Conservation (phyloP, 2,329 filamentous ascomycete species). For the Thielaviopsis euricoi region DNA sequence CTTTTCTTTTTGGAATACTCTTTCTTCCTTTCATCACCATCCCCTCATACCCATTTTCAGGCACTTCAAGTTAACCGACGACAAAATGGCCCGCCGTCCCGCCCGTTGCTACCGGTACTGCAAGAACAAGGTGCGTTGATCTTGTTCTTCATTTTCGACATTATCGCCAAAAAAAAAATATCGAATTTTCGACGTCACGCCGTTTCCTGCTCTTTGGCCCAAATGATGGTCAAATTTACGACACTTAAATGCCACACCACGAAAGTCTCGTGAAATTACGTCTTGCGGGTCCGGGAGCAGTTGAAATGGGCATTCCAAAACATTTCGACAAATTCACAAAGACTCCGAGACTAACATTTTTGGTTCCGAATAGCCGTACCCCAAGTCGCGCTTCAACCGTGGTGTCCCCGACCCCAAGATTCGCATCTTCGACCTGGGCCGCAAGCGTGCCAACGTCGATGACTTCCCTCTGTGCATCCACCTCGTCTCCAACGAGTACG, state of each 20-base stretch:
- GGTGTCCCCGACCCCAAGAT: constrained; percentile 80
- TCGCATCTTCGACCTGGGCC: constrained; percentile 96
- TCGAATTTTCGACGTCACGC: background rate
- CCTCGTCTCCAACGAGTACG: constrained; percentile 99
- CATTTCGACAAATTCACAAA: background rate
- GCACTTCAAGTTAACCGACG: constrained; percentile 21
- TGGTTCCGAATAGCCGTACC: constrained; percentile 54
- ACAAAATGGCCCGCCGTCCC: constrained; percentile 98
- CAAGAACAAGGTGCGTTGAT: constrained; percentile 92
- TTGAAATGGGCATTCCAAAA: background rate
- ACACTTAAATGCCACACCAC: background rate
- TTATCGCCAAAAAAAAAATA: background rate
- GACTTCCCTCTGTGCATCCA: constrained; percentile 99
- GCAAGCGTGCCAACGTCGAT: constrained; percentile 97
- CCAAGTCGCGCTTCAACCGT: constrained; percentile 99
- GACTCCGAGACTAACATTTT: constrained; percentile 13
- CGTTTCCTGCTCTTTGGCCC: background rate
- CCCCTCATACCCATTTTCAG: constrained; percentile 16
- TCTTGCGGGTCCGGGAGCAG: background rate
- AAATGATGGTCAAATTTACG: background rate
- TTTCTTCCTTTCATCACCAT: constrained; percentile 20
- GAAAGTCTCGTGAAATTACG: background rate
- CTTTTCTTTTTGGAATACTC: constrained; percentile 8
- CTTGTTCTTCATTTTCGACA: constrained; percentile 3
- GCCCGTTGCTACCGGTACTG: constrained; percentile 99